phyloP scores from a whole-genome alignment of 305 asterid species.

The Fraxinus angustifolia region DNA sequence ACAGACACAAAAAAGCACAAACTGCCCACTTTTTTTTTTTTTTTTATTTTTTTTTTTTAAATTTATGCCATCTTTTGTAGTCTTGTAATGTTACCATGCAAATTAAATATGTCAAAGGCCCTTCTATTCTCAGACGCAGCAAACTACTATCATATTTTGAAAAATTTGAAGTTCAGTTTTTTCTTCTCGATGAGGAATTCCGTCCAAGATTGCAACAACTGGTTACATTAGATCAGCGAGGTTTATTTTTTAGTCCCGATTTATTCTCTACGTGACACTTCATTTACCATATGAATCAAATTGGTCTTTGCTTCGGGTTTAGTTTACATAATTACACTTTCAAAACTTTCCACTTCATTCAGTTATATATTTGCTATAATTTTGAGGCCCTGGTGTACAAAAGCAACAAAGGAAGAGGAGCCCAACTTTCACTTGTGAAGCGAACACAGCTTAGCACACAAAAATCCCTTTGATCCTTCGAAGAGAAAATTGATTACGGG shows the following conservation, averaged over 20 bases:
- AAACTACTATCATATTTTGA: background rate
- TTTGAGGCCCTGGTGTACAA: background rate
- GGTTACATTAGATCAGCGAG: background rate
- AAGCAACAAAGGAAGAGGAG: background rate
- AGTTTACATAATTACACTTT: background rate
- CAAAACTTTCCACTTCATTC: background rate
- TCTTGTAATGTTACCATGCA: background rate
- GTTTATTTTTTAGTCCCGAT: background rate
- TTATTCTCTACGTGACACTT: background rate
- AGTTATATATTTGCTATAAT: background rate
- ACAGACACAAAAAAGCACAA: background rate
- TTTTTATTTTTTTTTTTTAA: no score
- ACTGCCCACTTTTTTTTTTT: background rate
- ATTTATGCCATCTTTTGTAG: conserved; percentile 25
- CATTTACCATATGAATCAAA: background rate
- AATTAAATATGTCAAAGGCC: background rate
- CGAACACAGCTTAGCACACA: no score
- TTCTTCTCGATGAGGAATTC: background rate
- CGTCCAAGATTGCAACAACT: background rate
- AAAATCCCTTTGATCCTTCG: background rate
- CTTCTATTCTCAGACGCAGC: background rate
- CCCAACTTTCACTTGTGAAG: background rate
- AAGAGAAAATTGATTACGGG: background rate
- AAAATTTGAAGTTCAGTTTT: background rate
- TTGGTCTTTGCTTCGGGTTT: background rate